Evolutionary conservation across 2,329 filamentous ascomycete genomes (phyloP), one percentile per base, ranked within the genome.

Genomic region (Aspergillus ruber): DNA sequence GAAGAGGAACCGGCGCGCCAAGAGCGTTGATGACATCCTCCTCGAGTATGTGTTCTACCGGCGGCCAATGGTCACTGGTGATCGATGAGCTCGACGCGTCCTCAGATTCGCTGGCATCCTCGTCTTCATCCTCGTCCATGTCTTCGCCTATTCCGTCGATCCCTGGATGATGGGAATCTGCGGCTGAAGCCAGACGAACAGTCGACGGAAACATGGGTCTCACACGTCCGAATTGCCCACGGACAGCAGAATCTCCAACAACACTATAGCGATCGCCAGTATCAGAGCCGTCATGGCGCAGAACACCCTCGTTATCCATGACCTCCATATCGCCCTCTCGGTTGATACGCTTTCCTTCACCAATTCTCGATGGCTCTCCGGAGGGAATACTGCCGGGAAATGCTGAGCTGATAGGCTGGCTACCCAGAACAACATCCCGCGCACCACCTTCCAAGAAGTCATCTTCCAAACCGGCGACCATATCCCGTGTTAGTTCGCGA

Each of bases 401-500:
- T 1, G 86, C 86, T 52, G 90, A 90, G 43, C 86, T 90, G 41
- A 91, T 77, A 0, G 88, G 87, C 57, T 89, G 85, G 38, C 86
- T 80, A 45, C 85, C 82, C 12, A 83, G 79, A 10, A 93, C 80
- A 6, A 94, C 79, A 56, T 91, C 85, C 49, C 86, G 82, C 9
- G 87, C 83, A 56, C 90, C 84, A 17, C 82, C 83, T 50, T 86
- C 86, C 33, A 87, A 80, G 46, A 86, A 79, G 61, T 90, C 86
- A 52, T 90, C 86, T 58, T 90, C 86, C 52, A 90, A 76, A 1
- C 83, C 83, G 48, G 87, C 83, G 5, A 91, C 76, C 50, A 90
- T 86, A 55, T 97, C 91, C 50, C 82, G 82, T 50, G 93, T 90
- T 68, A 95, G 84, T 63, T 95, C 87, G 62, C 90, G 89, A 63